These are phyloP conservation scores for Alternaria burnsii DNA, from an alignment of 2,329 filamentous ascomycete genomes.

Conservation along the genomic window DNA sequence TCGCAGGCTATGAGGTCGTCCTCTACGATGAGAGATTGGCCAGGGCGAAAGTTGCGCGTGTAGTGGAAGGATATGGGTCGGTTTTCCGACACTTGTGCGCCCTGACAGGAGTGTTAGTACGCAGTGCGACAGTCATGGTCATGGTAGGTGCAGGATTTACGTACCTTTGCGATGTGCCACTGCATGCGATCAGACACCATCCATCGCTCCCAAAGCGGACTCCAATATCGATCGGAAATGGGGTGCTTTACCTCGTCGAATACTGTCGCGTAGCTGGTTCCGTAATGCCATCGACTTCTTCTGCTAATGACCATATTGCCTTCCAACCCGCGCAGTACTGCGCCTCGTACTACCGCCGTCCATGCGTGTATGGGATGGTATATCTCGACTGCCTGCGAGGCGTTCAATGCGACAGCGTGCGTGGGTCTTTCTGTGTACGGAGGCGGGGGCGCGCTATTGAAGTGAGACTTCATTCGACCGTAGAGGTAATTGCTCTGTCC, in stretches of 20 bases:
- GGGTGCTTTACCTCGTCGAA: conserved; percentile 80
- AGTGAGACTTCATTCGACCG: conserved; percentile 73
- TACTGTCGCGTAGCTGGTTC: conserved; percentile 81
- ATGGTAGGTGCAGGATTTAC: not conserved
- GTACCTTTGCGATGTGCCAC: conserved; percentile 81
- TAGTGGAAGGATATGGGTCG: conserved; percentile 84
- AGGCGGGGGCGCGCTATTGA: conserved; percentile 62
- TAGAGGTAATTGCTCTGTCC: conserved; percentile 80
- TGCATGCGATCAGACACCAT: conserved; percentile 86
- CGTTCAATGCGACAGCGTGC: conserved; percentile 63
- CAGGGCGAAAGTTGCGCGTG: conserved; percentile 82
- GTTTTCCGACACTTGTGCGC: conserved; percentile 76
- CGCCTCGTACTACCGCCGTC: conserved; percentile 81
- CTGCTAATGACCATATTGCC: conserved; percentile 81
- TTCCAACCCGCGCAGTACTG: conserved; percentile 77
- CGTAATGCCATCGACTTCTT: conserved; percentile 79
- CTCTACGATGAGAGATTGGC: conserved; percentile 78
- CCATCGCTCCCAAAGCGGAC: conserved; percentile 80
- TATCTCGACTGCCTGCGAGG: conserved; percentile 72
- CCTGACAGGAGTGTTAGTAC: conserved; percentile 56
- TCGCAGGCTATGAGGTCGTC: conserved; percentile 83
- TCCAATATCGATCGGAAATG: conserved; percentile 79
- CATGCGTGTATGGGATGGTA: conserved; percentile 85
- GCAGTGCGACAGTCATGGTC: not conserved
- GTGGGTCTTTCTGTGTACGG: conserved; percentile 75